Evolutionary conservation across 148 eudicot species (phyloP), one percentile per base, ranked within the genome.

Genomic region (Rhododendron williamsianum): DNA sequence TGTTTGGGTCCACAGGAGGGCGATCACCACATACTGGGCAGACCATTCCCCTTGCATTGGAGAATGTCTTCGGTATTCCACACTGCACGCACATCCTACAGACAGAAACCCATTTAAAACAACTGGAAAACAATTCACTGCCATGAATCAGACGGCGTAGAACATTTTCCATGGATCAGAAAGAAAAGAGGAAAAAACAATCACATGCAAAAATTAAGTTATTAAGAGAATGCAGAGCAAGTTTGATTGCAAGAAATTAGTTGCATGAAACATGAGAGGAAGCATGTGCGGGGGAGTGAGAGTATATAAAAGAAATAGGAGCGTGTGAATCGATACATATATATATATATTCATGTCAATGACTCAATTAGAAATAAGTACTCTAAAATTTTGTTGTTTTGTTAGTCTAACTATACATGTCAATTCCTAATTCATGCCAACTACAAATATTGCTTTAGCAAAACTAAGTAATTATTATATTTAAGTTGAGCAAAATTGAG

Each of bases 1-100:
- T 80, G 18, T 88, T 85, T 21, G 87, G 49, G 49, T 90, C 93
- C 4, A 85, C 77, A 27, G 90, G 88, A 85, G 95, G 95, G 45
- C 89, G 92, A 71, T 93, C 96, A 25, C 89, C 87, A 73, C 99
- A 97, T 49, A 87, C 87, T 3, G 99, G 99, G 87, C 99, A 97
- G 82, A 94, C 91, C 90, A 92, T 90, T 73, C 99, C 99, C 41
- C 86, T 91, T 2, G 93, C 92, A 84, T 90, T 91, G 3, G 99
- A 89, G 87, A 86, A 93, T 65, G 95, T 93, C 90, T 94, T 95
- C 4, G 99, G 99, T 87, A 97, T 86, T 67, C 99, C 99, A 89
- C 99, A 97, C 56, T 84, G 94, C 89, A 93, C 78, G 83, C 99
- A 97, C 93, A 95, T 90, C 92, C 99, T 97, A 89, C 38, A 80